Evolutionary conservation across 2,329 filamentous ascomycete genomes (phyloP).

Genomic region (Simplicillium sp.): DNA sequence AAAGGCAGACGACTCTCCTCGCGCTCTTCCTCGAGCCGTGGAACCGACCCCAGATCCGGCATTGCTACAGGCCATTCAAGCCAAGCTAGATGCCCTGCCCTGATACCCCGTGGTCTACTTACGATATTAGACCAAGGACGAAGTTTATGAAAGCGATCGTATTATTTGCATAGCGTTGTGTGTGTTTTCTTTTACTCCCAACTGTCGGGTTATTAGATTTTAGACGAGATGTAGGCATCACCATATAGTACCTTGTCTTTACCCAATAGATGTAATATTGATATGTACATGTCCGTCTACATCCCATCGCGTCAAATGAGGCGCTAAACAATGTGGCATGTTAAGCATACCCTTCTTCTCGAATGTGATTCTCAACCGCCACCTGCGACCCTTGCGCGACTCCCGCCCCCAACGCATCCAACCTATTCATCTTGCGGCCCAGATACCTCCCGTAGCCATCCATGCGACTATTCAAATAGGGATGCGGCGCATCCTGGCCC

Average conservation of each 20-base stretch:
- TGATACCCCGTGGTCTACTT: too few relatives aligned
- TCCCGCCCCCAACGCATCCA: conserved; percentile 32
- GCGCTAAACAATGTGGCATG: too few relatives aligned
- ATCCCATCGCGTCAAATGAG: too few relatives aligned
- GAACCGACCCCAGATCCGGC: conserved; percentile 54
- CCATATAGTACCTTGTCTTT: too few relatives aligned
- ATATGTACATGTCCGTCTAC: too few relatives aligned
- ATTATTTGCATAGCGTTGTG: too few relatives aligned
- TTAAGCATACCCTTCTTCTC: conserved; percentile 13
- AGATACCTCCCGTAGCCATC: conserved; percentile 29
- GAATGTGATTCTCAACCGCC: conserved; percentile 23
- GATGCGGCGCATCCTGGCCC: conserved; percentile 31
- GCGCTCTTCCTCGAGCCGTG: conserved; percentile 48
- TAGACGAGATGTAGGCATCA: too few relatives aligned
- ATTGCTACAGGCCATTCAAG: conserved; percentile 46
- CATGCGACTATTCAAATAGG: conserved; percentile 44
- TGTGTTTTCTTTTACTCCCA: too few relatives aligned
- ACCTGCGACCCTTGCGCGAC: conserved; percentile 26
- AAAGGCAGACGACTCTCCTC: conserved; percentile 49
- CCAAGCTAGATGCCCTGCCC: conserved; percentile 35
- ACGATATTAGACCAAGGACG: too few relatives aligned
- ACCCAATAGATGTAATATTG: too few relatives aligned
- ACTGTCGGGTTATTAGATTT: too few relatives aligned
- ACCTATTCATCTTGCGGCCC: conserved; percentile 29
- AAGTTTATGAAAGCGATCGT: too few relatives aligned